Evolutionary conservation across 768 basidiomycete genomes (phyloP).

Genomic region (Leccinum olivaceopallidum): DNA sequence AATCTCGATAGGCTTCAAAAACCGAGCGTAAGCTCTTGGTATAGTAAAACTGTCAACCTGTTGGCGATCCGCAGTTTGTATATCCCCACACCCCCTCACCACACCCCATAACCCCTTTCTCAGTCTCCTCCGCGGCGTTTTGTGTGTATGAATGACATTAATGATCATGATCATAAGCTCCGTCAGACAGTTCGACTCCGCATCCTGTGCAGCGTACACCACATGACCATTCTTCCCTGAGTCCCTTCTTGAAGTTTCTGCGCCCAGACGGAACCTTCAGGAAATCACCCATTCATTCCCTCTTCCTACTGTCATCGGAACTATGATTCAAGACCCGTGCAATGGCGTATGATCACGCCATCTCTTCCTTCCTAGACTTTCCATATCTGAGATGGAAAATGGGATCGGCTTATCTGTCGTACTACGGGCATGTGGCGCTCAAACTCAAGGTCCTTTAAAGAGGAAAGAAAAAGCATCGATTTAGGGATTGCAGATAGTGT

Average conservation of each 20-base stretch:
- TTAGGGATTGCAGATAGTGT: conserved; percentile 24
- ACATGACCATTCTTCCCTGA: not conserved
- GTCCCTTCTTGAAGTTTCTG: not conserved
- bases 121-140: not conserved
- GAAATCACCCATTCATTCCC: not conserved
- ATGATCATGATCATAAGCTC: not conserved
- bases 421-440: not conserved
- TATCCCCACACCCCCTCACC: too few species aligned
- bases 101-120: not conserved
- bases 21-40: too few species aligned
- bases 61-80: too few species aligned
- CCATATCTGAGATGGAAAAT: not conserved
- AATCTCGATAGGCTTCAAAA: too few species aligned
- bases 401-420: not conserved
- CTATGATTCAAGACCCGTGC: not conserved
- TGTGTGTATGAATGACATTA: not conserved
- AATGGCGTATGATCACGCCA: not conserved
- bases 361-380: not conserved
- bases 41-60: too few species aligned
- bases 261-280: not conserved
- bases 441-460: not conserved
- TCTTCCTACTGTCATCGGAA: not conserved
- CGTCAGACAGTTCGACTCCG: not conserved
- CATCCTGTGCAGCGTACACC: not conserved
- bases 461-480: conserved; percentile 7